Conservation (phyloP, 1,284 basidiomycete genomes). For the Sporisorium graminicola region DNA sequence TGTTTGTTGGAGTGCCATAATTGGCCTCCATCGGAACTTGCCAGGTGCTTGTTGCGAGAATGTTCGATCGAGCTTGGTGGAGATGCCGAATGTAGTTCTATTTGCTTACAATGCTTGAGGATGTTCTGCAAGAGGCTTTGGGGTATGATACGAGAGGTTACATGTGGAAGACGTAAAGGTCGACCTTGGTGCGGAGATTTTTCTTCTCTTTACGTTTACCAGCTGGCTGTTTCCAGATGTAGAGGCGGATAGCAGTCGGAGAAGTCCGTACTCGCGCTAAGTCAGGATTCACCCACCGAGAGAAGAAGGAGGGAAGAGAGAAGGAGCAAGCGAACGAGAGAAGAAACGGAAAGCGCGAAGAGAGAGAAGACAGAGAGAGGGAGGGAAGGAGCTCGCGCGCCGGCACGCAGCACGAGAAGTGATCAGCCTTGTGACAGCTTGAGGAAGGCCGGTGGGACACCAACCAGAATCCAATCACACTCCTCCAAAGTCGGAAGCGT, state of each 20-base stretch:
- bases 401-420: background rate
- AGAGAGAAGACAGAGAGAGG: too few species aligned
- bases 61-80: background rate
- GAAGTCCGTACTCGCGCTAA: background rate
- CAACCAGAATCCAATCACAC: constrained; percentile 3
- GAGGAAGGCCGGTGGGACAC: background rate
- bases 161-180: constrained; percentile 1
- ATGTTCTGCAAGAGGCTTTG: background rate
- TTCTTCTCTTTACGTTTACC: background rate
- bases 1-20: background rate
- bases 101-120: background rate
- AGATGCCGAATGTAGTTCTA: background rate
- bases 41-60: background rate
- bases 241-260: background rate
- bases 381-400: background rate
- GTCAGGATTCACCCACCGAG: background rate
- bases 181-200: background rate
- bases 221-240: background rate
- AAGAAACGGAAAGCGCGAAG: too few species aligned
- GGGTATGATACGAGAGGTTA: background rate
- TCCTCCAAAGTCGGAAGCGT: background rate
- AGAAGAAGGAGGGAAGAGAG: background rate
- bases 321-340: background rate
- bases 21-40: background rate
- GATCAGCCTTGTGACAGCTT: constrained; percentile 17